phyloP scores from a whole-genome alignment of 1,139 yeast genomes.

The Sugiyamaella japonica region DNA sequence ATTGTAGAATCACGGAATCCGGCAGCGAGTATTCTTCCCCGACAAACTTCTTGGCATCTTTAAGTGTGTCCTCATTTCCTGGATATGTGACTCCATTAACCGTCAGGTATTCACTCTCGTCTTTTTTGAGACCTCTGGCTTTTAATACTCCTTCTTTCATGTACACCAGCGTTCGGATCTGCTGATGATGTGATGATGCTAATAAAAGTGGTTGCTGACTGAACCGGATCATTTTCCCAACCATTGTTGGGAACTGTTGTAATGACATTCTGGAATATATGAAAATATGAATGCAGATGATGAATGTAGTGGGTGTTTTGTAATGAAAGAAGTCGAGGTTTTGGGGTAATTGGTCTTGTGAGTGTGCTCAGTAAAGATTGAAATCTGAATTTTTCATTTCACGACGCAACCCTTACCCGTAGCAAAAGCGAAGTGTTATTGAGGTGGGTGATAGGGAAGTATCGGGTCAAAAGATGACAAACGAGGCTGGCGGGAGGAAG shows the following conservation, averaged over 20 bases:
- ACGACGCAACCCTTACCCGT: conserved; percentile 8
- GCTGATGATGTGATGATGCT: conserved; percentile 3
- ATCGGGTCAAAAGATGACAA: too few species aligned
- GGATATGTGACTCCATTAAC: conserved; percentile 66
- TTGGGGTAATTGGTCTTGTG: conserved; percentile 16
- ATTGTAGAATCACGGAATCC: conserved; percentile 60
- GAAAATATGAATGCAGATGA: conserved; percentile 2
- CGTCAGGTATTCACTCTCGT: conserved; percentile 62
- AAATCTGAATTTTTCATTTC: conserved; percentile 13
- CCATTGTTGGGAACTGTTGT: conserved; percentile 6
- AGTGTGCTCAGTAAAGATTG: background rate
- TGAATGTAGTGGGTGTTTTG: background rate
- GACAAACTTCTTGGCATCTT: conserved; percentile 51
- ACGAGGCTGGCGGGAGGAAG: too few species aligned
- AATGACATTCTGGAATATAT: background rate
- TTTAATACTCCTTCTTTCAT: conserved; percentile 57
- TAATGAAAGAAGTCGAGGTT: background rate
- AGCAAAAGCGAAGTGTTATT: conserved; percentile 4
- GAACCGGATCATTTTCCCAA: background rate
- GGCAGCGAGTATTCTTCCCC: conserved; percentile 50
- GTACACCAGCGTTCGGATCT: conserved; percentile 39
- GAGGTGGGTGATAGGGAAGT: background rate
- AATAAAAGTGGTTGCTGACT: background rate
- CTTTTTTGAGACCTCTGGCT: conserved; percentile 72
- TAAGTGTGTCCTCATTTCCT: conserved; percentile 49